Percentiles rank a stretch among this genome's conserved stretches.
Evolutionary conservation across 805 yeast species (phyloP).

Genomic region (Candida arabinofermentans): DNA sequence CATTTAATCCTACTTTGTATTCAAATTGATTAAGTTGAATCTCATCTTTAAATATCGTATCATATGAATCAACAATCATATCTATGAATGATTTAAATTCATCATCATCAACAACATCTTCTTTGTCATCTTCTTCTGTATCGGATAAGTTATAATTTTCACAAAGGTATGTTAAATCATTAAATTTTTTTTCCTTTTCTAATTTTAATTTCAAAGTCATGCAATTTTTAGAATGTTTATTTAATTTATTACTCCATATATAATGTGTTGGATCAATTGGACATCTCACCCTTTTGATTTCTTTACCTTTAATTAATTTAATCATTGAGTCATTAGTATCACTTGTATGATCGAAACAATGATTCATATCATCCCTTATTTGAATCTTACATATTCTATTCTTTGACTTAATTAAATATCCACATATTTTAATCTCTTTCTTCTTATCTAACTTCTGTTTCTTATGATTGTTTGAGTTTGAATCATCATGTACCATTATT

Average conservation of each 20-base stretch:
- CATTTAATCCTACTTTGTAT: slow-evolving; percentile 32
- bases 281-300: slow-evolving; percentile 55
- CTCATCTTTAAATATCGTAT: slow-evolving; percentile 1
- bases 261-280: slow-evolving; percentile 75
- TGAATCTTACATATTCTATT: slow-evolving; percentile 60
- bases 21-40: slow-evolving; percentile 19
- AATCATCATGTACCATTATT: background rate
- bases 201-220: slow-evolving; percentile 36
- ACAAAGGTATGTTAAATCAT: slow-evolving; percentile 40
- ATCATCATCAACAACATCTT: slow-evolving; percentile 13
- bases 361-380: slow-evolving; percentile 42
- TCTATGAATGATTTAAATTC: slow-evolving; percentile 22
- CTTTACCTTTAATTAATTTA: slow-evolving; percentile 24
- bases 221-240: slow-evolving; percentile 60
- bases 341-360: slow-evolving; percentile 59
- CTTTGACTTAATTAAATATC: slow-evolving; percentile 44
- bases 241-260: slow-evolving; percentile 57
- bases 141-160: slow-evolving; percentile 42
- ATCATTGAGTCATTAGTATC: slow-evolving; percentile 11
- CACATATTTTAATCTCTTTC: slow-evolving; percentile 35
- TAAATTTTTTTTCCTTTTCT: slow-evolving; percentile 31
- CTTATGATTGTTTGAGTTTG: background rate
- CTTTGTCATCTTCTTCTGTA: background rate
- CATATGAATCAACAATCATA: slow-evolving; percentile 8
- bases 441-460: too few relatives aligned